A percentile compares a stretch with the other conserved stretches of the same genome.
These are phyloP conservation scores for Fusarium sp. DNA, from an alignment of 2,329 filamentous ascomycete species.

Conservation along the genomic window DNA sequence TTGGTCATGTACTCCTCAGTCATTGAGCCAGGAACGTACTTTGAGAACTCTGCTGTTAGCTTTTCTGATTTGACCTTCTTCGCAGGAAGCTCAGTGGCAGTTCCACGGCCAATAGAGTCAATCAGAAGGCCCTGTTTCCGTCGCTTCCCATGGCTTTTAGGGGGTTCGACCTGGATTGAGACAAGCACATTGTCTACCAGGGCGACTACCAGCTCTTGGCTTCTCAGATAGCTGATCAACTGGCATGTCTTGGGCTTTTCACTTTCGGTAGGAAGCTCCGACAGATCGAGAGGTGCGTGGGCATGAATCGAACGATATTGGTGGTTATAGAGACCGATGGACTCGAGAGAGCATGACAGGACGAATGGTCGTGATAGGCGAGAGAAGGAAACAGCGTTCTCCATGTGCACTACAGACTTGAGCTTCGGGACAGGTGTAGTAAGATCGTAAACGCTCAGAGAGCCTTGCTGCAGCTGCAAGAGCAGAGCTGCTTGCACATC, in stretches of 20 bases:
- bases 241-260: slow-evolving; percentile 58
- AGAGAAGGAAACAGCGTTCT: slow-evolving; percentile 73
- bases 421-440: slow-evolving; percentile 73
- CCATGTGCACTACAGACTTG: slow-evolving; percentile 67
- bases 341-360: slow-evolving; percentile 70
- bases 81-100: slow-evolving; percentile 56
- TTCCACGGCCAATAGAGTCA: slow-evolving; percentile 80
- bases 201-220: slow-evolving; percentile 76
- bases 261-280: slow-evolving; percentile 57
- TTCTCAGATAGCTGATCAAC: slow-evolving; percentile 74
- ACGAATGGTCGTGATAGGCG: slow-evolving; percentile 77
- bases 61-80: slow-evolving; percentile 55
- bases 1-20: slow-evolving; percentile 65
- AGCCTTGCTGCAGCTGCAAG: slow-evolving; percentile 69
- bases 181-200: slow-evolving; percentile 75
- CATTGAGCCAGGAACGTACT: slow-evolving; percentile 64
- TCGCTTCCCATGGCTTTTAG: slow-evolving; percentile 69
- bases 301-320: slow-evolving; percentile 75
- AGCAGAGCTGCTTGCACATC: slow-evolving; percentile 76
- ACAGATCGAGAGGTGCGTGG: slow-evolving; percentile 62
- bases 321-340: slow-evolving; percentile 77
- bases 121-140: slow-evolving; percentile 76
- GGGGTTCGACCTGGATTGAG: slow-evolving; percentile 78
- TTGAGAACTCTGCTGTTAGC: slow-evolving; percentile 54
- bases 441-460: slow-evolving; percentile 75